Base-by-base conservation (phyloP, 805 yeast genomes). In the Nakazawaea peltata region DNA sequence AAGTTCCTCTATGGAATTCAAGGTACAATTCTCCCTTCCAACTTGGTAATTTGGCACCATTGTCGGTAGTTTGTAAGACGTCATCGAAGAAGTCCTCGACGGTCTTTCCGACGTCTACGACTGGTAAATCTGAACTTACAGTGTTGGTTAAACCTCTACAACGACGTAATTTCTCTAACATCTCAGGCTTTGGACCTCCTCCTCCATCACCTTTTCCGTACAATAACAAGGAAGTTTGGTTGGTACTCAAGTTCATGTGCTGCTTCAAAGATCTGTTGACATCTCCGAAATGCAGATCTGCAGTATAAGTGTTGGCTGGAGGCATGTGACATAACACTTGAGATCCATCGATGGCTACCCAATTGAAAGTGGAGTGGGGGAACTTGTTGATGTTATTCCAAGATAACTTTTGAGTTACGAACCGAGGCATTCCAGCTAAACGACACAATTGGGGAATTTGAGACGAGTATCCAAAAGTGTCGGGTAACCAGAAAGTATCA, bases 151-250 rank as follows among this genome's bases (percentile, higher is more conserved):
- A 56, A 12, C 97, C 97, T 50, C 97, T 72, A 54, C 90, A 80
- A 47, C 97, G 77, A 52, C 97, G 76, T 50, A 90, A 67, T 54
- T 86, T 88, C 53, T 92, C 97, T 43, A 90, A 50, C 95, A 87
- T 88, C 50, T 84, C 95, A 26, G 83, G 82, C 4, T 85, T 79
- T 30, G 98, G 97, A 6, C 98, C 98, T 44, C 98, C 98, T 42
- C 98, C 98, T 48, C 98, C 98, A 54, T 90, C 98, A 49, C 98
- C 98, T 48, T 82, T 79, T 26, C 98, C 98, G 48, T 74, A 92
- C 28, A 87, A 63, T 51, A 92, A 61, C 47, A 90, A 63, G 0
- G 95, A 90, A 8, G 83, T 76, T 41, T 83, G 90, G 37, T 79
- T 87, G 42, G 77, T 74, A 39, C 86, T 78, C 44, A 83, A 62